phyloP scores from a whole-genome alignment of 768 basidiomycete species.

The Arthromyces matolae region DNA sequence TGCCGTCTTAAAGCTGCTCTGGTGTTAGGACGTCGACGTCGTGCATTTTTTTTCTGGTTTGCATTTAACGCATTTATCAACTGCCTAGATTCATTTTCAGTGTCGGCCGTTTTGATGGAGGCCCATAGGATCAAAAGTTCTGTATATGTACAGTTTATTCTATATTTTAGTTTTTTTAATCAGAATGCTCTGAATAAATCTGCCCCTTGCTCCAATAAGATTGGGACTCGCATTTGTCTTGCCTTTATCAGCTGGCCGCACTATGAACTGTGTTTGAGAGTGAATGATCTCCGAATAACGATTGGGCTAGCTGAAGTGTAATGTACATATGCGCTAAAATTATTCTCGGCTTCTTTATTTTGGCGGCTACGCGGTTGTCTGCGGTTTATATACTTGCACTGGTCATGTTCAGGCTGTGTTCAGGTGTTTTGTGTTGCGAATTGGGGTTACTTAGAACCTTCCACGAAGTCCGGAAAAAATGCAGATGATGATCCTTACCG shows the following conservation, averaged over 20 bases:
- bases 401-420: neutral
- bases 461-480: neutral
- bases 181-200: slow-evolving; percentile 5
- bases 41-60: neutral
- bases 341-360: slow-evolving; percentile 17
- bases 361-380: neutral
- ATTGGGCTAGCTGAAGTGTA: slow-evolving; percentile 5
- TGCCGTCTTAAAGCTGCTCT: slow-evolving; percentile 17
- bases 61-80: slow-evolving; percentile 2
- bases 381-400: too few species aligned
- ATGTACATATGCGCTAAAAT: neutral
- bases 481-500: neutral
- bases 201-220: neutral
- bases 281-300: slow-evolving; percentile 28
- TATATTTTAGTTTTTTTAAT: slow-evolving; percentile 9
- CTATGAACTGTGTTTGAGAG: too few species aligned
- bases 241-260: too few species aligned
- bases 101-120: slow-evolving; percentile 7
- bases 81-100: slow-evolving; percentile 9
- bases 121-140: slow-evolving; percentile 16
- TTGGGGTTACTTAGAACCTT: too few species aligned
- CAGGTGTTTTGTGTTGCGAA: neutral
- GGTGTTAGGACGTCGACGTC: neutral
- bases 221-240: too few species aligned
- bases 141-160: slow-evolving; percentile 13